Evolutionary conservation across 2,329 filamentous ascomycete species (phyloP).

Genomic region (Penicillium polonicum): DNA sequence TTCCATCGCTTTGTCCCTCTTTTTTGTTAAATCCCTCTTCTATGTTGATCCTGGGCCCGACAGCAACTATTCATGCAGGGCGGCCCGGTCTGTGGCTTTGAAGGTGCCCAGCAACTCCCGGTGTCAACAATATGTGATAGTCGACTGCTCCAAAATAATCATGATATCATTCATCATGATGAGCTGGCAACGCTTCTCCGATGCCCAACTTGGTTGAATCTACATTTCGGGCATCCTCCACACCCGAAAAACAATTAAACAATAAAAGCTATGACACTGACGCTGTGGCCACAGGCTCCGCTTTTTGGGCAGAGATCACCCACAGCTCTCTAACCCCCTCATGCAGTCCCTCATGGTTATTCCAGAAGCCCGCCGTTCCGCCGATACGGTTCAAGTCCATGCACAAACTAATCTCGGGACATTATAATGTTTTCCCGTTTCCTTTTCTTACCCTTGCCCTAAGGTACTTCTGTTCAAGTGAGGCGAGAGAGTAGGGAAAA

Average conservation of each 20-base stretch:
- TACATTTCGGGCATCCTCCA: conserved; percentile 7
- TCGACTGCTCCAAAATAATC: neutral
- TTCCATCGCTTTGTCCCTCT: neutral
- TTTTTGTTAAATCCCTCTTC: neutral
- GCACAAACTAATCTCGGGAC: conserved; percentile 12
- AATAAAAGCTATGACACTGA: conserved; percentile 6
- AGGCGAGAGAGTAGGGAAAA: neutral
- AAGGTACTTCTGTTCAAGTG: conserved; percentile 7
- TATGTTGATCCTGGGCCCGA: conserved; percentile 7
- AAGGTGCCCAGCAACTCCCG: conserved; percentile 1
- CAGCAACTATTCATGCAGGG: conserved; percentile 31
- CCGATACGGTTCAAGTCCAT: conserved; percentile 19
- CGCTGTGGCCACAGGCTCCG: conserved; percentile 13
- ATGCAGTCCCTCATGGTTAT: conserved; percentile 22
- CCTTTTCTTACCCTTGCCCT: conserved; percentile 1
- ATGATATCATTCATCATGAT: conserved; percentile 8
- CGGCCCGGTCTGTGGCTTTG: conserved; percentile 26
- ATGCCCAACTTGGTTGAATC: conserved; percentile 9
- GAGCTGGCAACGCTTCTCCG: conserved; percentile 15
- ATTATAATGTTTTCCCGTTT: conserved; percentile 6
- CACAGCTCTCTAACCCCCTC: conserved; percentile 12
- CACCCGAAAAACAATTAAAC: conserved; percentile 1
- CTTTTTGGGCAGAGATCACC: conserved; percentile 25
- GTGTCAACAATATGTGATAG: neutral
- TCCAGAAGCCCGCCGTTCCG: conserved; percentile 24